Percentiles rank a stretch among this genome's conserved stretches.
Conservation (phyloP, 2,329 filamentous ascomycete genomes). For the Pochonia chlamydosporia region DNA sequence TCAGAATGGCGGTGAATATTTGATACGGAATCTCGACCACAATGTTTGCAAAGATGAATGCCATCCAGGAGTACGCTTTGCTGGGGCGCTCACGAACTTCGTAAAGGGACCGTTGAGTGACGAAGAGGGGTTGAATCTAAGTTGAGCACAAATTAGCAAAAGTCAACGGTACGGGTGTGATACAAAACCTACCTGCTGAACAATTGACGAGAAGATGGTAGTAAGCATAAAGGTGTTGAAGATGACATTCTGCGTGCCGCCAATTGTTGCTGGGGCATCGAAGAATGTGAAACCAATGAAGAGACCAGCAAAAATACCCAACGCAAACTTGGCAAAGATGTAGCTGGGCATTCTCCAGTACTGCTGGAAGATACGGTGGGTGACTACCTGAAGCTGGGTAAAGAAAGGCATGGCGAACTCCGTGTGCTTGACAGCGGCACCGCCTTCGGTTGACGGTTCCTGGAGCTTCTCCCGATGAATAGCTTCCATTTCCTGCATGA, state of each 20-base stretch:
- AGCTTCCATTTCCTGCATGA: slow-evolving; percentile 57
- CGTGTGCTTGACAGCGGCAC: slow-evolving; percentile 29
- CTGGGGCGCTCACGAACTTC: slow-evolving; percentile 71
- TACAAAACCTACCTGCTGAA: slow-evolving; percentile 46
- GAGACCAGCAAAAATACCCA: slow-evolving; percentile 54
- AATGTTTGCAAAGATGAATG: slow-evolving; percentile 66
- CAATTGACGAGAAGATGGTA: slow-evolving; percentile 66
- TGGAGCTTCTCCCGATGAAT: slow-evolving; percentile 46
- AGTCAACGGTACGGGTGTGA: slow-evolving; percentile 26
- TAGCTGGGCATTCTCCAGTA: slow-evolving; percentile 79
- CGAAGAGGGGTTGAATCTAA: slow-evolving; percentile 68
- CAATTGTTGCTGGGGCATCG: slow-evolving; percentile 44
- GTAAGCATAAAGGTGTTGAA: slow-evolving; percentile 72
- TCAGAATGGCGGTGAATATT: slow-evolving; percentile 55
- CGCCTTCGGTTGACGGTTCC: slow-evolving; percentile 6
- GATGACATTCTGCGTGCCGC: slow-evolving; percentile 70
- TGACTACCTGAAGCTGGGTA: slow-evolving; percentile 60
- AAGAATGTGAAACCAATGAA: slow-evolving; percentile 76
- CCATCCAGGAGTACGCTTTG: slow-evolving; percentile 71
- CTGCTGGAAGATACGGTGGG: slow-evolving; percentile 67
- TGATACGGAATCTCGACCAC: slow-evolving; percentile 70
- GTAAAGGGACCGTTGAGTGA: slow-evolving; percentile 68
- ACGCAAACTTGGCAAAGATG: slow-evolving; percentile 64
- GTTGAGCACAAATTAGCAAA: slow-evolving; percentile 14
- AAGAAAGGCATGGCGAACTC: slow-evolving; percentile 76